Percentiles rank a stretch among this genome's conserved stretches.
Conservation (phyloP, 129 eudicot species). For the Silybum marianum region DNA sequence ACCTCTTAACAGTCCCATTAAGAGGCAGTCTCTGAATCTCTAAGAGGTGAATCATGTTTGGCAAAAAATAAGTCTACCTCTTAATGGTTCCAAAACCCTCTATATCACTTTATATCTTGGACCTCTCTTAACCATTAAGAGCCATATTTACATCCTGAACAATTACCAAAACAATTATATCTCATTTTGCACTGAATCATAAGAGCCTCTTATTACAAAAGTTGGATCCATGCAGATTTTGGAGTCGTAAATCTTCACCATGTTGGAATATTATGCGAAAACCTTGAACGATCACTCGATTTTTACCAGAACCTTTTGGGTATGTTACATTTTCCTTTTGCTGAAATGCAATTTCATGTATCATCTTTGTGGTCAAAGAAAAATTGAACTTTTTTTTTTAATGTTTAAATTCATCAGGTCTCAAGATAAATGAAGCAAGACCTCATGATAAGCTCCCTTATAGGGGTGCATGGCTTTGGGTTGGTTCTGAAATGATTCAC, state of each 20-base stretch:
- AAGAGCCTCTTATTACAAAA: neutral
- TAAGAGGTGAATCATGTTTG: no score
- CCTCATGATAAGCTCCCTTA: constrained; percentile 97
- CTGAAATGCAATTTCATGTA: neutral
- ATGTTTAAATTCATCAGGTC: constrained; percentile 46
- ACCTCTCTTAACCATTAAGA: no score
- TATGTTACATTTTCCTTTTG: constrained; percentile 25
- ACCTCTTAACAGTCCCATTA: no score
- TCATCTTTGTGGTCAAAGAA: constrained; percentile 2
- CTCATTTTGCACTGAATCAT: no score
- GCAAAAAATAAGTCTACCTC: no score
- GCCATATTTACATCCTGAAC: no score
- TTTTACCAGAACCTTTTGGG: constrained; percentile 93
- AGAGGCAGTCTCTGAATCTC: no score
- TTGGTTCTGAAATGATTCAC: constrained; percentile 96
- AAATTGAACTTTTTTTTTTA: neutral
- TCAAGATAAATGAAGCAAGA: constrained; percentile 90
- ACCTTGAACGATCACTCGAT: constrained; percentile 88
- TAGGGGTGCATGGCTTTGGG: constrained; percentile 99
- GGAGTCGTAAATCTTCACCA: constrained; percentile 95
- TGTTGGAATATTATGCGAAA: constrained; percentile 90
- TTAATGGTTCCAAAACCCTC: no score
- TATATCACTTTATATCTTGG: no score
- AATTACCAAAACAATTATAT: no score
- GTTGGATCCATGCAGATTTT: constrained; percentile 51